A percentile compares a stretch with the other conserved stretches of the same genome.
Conservation (phyloP, 768 basidiomycete genomes). For the Tricholoma flavovirens region DNA sequence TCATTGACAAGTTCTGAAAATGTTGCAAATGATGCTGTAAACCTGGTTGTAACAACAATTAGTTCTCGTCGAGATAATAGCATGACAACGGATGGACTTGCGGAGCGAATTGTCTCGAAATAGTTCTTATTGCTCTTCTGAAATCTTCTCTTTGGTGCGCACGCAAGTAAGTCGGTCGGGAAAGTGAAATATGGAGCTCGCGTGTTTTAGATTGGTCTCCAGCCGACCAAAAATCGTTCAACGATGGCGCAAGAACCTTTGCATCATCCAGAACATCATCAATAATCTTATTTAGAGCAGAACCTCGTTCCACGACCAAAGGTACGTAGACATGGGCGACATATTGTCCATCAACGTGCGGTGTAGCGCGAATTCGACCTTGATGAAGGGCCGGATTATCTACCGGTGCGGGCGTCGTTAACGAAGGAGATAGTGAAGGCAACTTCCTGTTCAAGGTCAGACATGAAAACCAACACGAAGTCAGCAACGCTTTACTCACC, state of each 20-base stretch:
- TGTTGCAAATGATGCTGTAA: slow-evolving; percentile 63
- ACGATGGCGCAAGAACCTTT: slow-evolving; percentile 37
- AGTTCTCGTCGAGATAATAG: background rate
- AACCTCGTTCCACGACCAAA: slow-evolving; percentile 38
- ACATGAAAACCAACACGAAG: background rate
- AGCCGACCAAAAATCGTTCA: slow-evolving; percentile 39
- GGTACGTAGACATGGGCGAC: slow-evolving; percentile 75
- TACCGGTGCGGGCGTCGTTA: slow-evolving; percentile 43
- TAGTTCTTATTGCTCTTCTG: slow-evolving; percentile 49
- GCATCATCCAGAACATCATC: slow-evolving; percentile 39
- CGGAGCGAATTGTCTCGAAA: slow-evolving; percentile 44
- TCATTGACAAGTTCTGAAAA: slow-evolving; percentile 74
- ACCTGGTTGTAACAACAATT: slow-evolving; percentile 37
- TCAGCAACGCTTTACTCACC: slow-evolving; percentile 23
- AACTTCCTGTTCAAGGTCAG: slow-evolving; percentile 43
- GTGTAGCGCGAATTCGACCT: slow-evolving; percentile 68
- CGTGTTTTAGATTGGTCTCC: slow-evolving; percentile 13
- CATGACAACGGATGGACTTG: slow-evolving; percentile 24
- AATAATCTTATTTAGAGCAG: slow-evolving; percentile 42
- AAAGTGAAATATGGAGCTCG: slow-evolving; percentile 81
- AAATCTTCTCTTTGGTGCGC: slow-evolving; percentile 76
- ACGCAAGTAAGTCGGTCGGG: slow-evolving; percentile 74
- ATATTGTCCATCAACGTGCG: slow-evolving; percentile 86
- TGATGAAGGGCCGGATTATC: slow-evolving; percentile 82
- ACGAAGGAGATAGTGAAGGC: slow-evolving; percentile 47